Percentiles rank a stretch among this genome's conserved stretches.
phyloP scores from a whole-genome alignment of 1,284 basidiomycete genomes.

The Cryptococcus sp. region DNA sequence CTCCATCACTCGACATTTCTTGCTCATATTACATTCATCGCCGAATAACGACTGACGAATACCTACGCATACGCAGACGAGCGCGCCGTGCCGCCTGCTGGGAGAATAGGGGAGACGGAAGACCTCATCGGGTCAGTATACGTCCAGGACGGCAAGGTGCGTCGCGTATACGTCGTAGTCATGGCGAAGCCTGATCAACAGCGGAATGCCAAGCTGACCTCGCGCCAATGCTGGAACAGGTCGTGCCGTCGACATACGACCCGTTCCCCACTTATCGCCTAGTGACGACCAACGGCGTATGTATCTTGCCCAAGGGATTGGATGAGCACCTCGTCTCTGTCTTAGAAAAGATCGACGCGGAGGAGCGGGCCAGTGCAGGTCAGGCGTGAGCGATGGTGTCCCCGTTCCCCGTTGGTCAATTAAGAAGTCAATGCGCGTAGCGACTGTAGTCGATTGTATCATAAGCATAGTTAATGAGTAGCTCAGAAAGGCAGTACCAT shows the following conservation, averaged over 20 bases:
- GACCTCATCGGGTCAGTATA: conserved; percentile 52
- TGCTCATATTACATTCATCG: neutral
- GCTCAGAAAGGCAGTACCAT: no score
- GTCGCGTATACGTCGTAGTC: conserved; percentile 14
- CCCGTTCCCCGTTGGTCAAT: no score
- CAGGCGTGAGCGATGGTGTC: neutral
- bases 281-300: conserved; percentile 46
- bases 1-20: neutral
- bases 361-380: conserved; percentile 20
- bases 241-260: conserved; percentile 47
- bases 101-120: conserved; percentile 52
- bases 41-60: neutral
- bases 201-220: neutral
- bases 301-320: conserved; percentile 45
- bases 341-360: conserved; percentile 33
- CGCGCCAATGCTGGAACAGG: conserved; percentile 23
- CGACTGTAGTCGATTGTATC: no score
- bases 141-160: conserved; percentile 49
- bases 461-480: no score
- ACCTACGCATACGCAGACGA: conserved; percentile 38
- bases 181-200: neutral
- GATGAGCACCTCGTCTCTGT: conserved; percentile 40
- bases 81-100: conserved; percentile 47
- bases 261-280: conserved; percentile 48
- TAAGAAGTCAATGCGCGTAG: no score